Conservation (phyloP, 495 filamentous ascomycete species). For the Cudoniella acicularis region DNA sequence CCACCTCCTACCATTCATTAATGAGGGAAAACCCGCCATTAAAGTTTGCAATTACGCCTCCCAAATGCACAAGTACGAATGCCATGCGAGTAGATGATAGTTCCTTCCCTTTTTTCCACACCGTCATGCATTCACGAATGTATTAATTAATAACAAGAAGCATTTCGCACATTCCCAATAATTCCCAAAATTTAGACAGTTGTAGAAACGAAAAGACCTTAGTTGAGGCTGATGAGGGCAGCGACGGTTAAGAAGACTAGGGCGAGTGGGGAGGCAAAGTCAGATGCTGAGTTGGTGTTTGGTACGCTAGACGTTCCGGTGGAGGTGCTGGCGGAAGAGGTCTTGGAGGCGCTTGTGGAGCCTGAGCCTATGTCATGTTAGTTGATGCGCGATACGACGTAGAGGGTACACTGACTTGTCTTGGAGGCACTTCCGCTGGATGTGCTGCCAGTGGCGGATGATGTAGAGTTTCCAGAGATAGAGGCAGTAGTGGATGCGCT, state of each 20-base stretch:
- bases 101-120: not conserved
- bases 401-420: not conserved
- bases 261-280: slow-evolving; percentile 14
- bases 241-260: slow-evolving; percentile 20
- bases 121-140: not conserved
- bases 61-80: not conserved
- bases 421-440: not conserved
- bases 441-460: not conserved
- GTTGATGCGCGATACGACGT: not conserved
- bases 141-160: slow-evolving; percentile 1
- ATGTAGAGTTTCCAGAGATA: not conserved
- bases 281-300: slow-evolving; percentile 4
- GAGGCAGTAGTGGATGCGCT: slow-evolving; percentile 1
- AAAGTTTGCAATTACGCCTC: slow-evolving; percentile 1
- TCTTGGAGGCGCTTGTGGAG: not conserved
- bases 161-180: not conserved
- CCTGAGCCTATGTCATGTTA: not conserved
- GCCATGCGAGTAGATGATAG: not conserved
- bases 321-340: not conserved
- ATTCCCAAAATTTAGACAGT: too few relatives aligned
- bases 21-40: not conserved
- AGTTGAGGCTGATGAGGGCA: slow-evolving; percentile 17
- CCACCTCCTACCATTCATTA: not conserved
- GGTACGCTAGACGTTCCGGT: not conserved
- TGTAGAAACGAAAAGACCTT: slow-evolving; percentile 7